Conservation (phyloP, 2,329 filamentous ascomycete species). For the Arthrobotrys pseudoclavata region DNA sequence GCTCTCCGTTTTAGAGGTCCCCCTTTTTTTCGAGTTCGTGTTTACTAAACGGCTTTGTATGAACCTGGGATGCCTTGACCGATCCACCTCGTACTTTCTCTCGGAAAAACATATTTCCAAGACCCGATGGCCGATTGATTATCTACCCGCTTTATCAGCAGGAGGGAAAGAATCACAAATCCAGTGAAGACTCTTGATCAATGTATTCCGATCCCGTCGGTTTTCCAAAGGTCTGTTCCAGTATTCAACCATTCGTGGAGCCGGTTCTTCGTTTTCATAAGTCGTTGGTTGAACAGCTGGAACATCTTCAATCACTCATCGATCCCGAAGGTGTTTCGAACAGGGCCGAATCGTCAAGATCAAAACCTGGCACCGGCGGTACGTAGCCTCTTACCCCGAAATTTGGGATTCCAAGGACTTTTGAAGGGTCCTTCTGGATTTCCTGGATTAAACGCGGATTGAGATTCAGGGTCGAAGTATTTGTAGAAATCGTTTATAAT, state of each 20-base stretch:
- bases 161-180: constrained; percentile 3
- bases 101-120: constrained; percentile 30
- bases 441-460: constrained; percentile 24
- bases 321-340: neutral
- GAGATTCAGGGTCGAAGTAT: constrained; percentile 22
- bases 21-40: neutral
- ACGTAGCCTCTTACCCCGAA: neutral
- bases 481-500: constrained; percentile 2
- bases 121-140: constrained; percentile 12
- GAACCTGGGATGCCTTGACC: neutral
- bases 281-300: neutral
- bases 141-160: constrained; percentile 18
- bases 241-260: neutral
- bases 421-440: neutral
- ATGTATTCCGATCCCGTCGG: neutral
- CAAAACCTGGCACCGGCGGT: neutral
- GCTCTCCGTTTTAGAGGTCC: neutral
- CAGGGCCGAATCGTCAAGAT: neutral
- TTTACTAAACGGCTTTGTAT: constrained; percentile 18
- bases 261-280: neutral
- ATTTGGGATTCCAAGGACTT: constrained; percentile 4
- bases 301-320: neutral
- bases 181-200: neutral
- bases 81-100: constrained; percentile 14
- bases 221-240: neutral